Evolutionary conservation across 2,329 filamentous ascomycete genomes (phyloP), one percentile per base, ranked within the genome.

Genomic region (Epichloe aotearoae): DNA sequence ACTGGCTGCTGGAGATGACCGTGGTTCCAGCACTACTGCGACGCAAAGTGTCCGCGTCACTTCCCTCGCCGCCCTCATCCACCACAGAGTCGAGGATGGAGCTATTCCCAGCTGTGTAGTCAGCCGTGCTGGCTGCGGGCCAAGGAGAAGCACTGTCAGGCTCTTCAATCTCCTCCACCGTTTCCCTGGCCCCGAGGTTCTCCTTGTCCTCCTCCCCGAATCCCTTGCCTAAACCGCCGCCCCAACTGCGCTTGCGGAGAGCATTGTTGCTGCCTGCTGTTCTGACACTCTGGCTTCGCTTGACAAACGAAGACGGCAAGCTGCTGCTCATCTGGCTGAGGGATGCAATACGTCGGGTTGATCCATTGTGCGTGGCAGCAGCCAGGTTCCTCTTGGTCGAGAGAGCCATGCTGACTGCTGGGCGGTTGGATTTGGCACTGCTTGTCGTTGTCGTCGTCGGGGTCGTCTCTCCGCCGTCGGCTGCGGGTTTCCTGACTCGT

Each of bases 271-370:
- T 62, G 4, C 68, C 70, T 30, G 80, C 74, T 20, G 79, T 80
- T 59, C 86, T 83, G 57, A 88, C 84, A 52, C 85, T 89, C 63
- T 90, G 84, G 64, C 84, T 90, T 53, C 86, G 77, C 69, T 84
- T 84, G 56, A 95, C 73, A 45, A 79, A 80, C 19, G 79, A 76
- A 7, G 69, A 70, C 5, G 81, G 73, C 36, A 79, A 73, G 61
- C 93, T 91, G 63, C 84, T 83, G 50, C 81, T 87, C 58, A 97
- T 94, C 67, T 96, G 88, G 64, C 85, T 94, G 37, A 97, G 79
- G 47, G 88, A 95, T 53, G 94, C 78, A 60, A 97, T 96, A 46
- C 93, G 82, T 40, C 91, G 79, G 63, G 82, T 76, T 62, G 83
- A 74, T 60, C 79, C 71, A 17, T 72, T 70, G 46, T 75, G 68